phyloP scores from a whole-genome alignment of 495 filamentous ascomycete species.

The Podospora appendiculata region DNA sequence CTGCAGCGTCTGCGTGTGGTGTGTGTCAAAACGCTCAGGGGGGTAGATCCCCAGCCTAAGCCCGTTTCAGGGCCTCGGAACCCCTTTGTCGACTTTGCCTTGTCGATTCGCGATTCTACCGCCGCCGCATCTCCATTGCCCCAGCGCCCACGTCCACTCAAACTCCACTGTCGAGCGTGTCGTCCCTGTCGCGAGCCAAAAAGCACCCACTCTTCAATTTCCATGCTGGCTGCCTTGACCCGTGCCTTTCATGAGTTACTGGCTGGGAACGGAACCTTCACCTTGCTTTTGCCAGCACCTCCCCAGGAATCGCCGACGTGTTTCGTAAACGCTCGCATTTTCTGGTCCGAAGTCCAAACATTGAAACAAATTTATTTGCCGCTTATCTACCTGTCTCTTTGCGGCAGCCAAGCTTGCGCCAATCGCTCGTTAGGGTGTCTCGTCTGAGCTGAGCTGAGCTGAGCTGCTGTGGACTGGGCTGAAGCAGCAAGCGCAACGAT shows the following conservation, averaged over 20 bases:
- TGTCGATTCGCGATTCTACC: slow-evolving; percentile 19
- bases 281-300: no score
- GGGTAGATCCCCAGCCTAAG: slow-evolving; percentile 12
- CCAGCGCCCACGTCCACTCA: no score
- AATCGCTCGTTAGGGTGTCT: background rate
- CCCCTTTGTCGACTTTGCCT: slow-evolving; percentile 16
- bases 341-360: background rate
- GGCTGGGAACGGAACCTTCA: no score
- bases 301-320: background rate
- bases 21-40: slow-evolving; percentile 2
- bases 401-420: background rate
- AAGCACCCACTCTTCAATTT: no score
- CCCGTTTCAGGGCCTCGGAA: slow-evolving; percentile 18
- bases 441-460: no score
- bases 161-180: no score
- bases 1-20: background rate
- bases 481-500: no score
- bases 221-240: no score
- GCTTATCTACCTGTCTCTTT: background rate
- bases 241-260: no score
- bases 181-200: no score
- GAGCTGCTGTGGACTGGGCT: no score
- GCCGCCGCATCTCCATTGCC: background rate
- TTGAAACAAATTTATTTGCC: background rate
- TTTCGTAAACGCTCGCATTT: slow-evolving; percentile 4